Conservation (phyloP, 2,329 filamentous ascomycete species). For the Lecanicillium sp. region DNA sequence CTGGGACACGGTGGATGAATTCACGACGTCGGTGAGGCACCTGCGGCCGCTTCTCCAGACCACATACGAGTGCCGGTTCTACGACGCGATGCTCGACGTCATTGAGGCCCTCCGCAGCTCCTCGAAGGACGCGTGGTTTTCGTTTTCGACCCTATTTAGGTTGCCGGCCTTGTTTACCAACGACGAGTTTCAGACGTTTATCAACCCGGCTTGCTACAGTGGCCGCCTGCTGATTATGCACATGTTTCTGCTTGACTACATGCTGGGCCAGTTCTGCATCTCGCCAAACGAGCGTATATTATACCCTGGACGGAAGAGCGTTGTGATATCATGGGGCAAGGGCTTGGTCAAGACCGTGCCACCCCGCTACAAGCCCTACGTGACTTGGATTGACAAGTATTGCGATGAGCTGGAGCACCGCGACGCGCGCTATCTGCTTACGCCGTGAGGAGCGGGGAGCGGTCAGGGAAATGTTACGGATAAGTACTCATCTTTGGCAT, state of each 20-base stretch:
- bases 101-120: slow-evolving; percentile 11
- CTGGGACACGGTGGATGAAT: slow-evolving; percentile 12
- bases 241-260: slow-evolving; percentile 25
- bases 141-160: slow-evolving; percentile 15
- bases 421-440: slow-evolving; percentile 18
- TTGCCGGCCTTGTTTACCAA: slow-evolving; percentile 13
- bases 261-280: slow-evolving; percentile 17
- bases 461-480: background rate
- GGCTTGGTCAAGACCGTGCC: slow-evolving; percentile 14
- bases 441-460: slow-evolving; percentile 13
- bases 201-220: slow-evolving; percentile 19
- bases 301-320: slow-evolving; percentile 15
- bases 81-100: slow-evolving; percentile 10
- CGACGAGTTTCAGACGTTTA: slow-evolving; percentile 24
- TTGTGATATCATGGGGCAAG: slow-evolving; percentile 17
- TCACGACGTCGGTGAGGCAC: slow-evolving; percentile 11
- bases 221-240: slow-evolving; percentile 28
- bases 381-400: slow-evolving; percentile 14
- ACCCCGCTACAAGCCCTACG: slow-evolving; percentile 10
- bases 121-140: slow-evolving; percentile 14
- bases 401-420: slow-evolving; percentile 14
- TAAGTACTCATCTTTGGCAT: background rate
- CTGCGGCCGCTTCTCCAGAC: slow-evolving; percentile 13
- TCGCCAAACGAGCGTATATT: slow-evolving; percentile 13
- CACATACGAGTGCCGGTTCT: slow-evolving; percentile 13